Evolutionary conservation across 192 early-diverging fungal species (phyloP).

Genomic region (Ambispora gerdemannii): DNA sequence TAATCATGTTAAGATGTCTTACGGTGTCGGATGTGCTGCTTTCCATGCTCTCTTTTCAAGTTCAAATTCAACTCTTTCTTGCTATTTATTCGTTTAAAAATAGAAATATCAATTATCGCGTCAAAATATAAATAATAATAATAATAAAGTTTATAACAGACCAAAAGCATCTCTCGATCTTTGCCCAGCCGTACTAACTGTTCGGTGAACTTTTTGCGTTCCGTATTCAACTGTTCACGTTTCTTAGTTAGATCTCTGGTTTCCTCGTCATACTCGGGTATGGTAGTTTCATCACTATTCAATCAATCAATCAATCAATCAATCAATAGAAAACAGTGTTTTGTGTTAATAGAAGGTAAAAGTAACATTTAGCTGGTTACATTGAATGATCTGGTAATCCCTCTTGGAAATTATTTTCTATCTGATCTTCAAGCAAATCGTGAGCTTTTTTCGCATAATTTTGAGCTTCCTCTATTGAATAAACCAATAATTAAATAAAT

Average conservation of each 20-base stretch:
- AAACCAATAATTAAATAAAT: not conserved
- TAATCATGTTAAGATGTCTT: not conserved
- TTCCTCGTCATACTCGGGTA: conserved; percentile 7
- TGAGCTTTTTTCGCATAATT: conserved; percentile 13
- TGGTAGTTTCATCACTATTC: conserved; percentile 5
- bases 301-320: too few species aligned
- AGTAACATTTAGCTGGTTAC: not conserved
- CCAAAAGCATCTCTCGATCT: conserved; percentile 16
- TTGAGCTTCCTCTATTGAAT: not conserved
- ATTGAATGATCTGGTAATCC: not conserved
- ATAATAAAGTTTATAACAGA: not conserved
- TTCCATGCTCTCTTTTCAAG: conserved; percentile 18
- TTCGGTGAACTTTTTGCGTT: conserved; percentile 10
- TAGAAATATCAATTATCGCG: not conserved
- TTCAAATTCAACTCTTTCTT: conserved; percentile 23
- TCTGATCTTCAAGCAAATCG: not conserved
- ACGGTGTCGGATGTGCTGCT: conserved; percentile 15
- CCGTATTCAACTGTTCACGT: conserved; percentile 13
- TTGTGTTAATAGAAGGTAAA: not conserved
- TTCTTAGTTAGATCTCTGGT: not conserved
- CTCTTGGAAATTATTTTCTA: not conserved
- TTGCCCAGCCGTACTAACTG: conserved; percentile 3
- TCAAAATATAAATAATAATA: not conserved
- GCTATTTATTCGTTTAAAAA: not conserved
- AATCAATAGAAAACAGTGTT: too few species aligned